Conservation (phyloP, 2,329 filamentous ascomycete genomes). For the Pezicula neosporulosa region DNA sequence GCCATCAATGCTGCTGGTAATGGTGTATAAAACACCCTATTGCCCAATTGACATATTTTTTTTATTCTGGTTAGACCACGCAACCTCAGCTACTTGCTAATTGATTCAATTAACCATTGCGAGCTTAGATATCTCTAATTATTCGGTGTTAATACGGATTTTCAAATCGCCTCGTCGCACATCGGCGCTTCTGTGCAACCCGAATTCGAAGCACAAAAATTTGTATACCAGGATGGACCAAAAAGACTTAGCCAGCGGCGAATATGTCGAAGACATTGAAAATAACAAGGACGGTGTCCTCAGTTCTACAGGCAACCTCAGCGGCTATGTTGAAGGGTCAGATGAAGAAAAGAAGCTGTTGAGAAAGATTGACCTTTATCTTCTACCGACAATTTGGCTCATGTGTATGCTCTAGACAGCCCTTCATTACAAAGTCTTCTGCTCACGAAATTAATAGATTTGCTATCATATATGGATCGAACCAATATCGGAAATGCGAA, state of each 20-base stretch:
- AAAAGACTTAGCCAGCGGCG: background rate
- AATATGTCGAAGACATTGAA: background rate
- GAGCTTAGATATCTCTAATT: too few relatives aligned
- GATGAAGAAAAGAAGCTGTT: constrained; percentile 2
- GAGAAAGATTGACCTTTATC: constrained; percentile 3
- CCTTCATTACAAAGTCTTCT: background rate
- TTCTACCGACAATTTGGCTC: constrained; percentile 1
- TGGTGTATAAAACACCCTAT: too few relatives aligned
- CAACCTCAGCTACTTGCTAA: too few relatives aligned
- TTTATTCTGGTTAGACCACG: too few relatives aligned
- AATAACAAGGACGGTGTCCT: background rate
- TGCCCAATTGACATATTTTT: too few relatives aligned
- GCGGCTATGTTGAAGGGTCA: background rate
- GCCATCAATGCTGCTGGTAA: too few relatives aligned
- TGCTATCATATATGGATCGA: constrained; percentile 2
- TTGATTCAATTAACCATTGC: too few relatives aligned
- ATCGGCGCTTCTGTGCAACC: background rate
- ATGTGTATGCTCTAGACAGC: background rate
- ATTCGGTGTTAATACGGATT: too few relatives aligned
- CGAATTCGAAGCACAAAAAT: background rate
- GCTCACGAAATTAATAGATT: background rate
- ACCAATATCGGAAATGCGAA: constrained; percentile 44
- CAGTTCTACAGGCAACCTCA: background rate
- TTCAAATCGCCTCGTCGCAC: too few relatives aligned
- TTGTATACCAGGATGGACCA: background rate